Base-by-base conservation (phyloP, 352 stramenopile genomes). In the Globisporangium barbulae region DNA sequence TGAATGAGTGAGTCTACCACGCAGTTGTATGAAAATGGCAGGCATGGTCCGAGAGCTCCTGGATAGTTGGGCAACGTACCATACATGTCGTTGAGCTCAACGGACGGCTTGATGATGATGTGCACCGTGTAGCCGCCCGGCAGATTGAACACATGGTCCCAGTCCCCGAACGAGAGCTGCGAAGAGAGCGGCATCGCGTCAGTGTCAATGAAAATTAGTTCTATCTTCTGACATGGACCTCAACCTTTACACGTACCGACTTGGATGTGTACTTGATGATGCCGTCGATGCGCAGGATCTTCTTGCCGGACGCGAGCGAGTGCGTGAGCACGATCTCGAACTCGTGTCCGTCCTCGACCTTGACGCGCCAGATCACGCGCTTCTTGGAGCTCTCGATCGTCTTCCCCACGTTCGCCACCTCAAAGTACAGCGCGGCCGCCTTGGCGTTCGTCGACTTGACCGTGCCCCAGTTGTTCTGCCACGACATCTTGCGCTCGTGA, bases 21-120 rank as follows among this genome's bases (percentile, higher is more conserved):
- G 35, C 12, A 41, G 9, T 37, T 37, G 31, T 37, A 9, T 37
- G 31, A 9, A 9, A 41, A 41, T 3, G 4, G 15, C 19, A 3
- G 7, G 12, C 1, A 17, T 25, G 25, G 25, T 28, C 25, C 25
- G 4, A 33, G 10, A 30, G 3, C 7, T 42, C 17, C 31, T 13
- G n/a, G 22, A 33, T 57, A 12, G 41, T 1, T 31, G 8, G 15
- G n/a, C 15, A 1, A 75, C 74, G 54, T 75, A 93, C 84, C 84
- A 76, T 93, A 93, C 81, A 89, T 93, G 55, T 93, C 85, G 64
- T 93, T 93, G 67, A 93, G 83, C 52, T 93, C 85, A 15, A 91
- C 79, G 0, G 83, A 91, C 8, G 85, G 85, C 49, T 93, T 93
- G 73, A 93, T 93, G 67, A 91, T 90, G 61, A 88, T 88, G 70